These are phyloP conservation scores for Ceratocystiopsis minuta DNA, from an alignment of 2,329 filamentous ascomycete species.

Conservation along the genomic window DNA sequence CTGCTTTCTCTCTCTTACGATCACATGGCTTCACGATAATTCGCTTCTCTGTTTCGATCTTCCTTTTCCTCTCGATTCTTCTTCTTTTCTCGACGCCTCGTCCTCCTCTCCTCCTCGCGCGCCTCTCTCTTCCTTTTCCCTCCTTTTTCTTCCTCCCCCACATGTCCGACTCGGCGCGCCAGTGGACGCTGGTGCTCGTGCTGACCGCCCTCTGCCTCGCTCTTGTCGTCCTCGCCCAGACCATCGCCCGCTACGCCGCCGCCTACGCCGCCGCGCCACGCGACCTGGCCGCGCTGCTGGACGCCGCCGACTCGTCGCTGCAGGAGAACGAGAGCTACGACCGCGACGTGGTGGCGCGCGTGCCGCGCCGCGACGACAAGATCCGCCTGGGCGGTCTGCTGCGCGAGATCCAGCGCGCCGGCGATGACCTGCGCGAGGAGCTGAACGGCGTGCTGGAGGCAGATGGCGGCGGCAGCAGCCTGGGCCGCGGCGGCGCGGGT, in stretches of 20 bases:
- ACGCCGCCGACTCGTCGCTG: slow-evolving; percentile 42
- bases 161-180: slow-evolving; percentile 32
- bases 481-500: no score
- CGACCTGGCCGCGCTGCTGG: slow-evolving; percentile 39
- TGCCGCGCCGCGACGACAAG: slow-evolving; percentile 43
- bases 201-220: slow-evolving; percentile 39
- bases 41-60: background rate
- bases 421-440: slow-evolving; percentile 42
- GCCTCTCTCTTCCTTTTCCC: background rate
- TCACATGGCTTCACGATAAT: background rate
- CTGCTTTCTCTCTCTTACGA: background rate
- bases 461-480: slow-evolving; percentile 11
- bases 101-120: background rate
- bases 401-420: slow-evolving; percentile 41
- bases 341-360: slow-evolving; percentile 37
- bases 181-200: slow-evolving; percentile 40
- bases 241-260: slow-evolving; percentile 30
- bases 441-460: slow-evolving; percentile 31
- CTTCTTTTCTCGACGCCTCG: no score
- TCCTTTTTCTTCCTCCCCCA: slow-evolving; percentile 16
- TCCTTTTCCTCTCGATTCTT: background rate
- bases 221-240: slow-evolving; percentile 34
- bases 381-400: slow-evolving; percentile 38
- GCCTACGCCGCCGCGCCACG: slow-evolving; percentile 40
- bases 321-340: slow-evolving; percentile 48